Percentiles rank a stretch among this genome's conserved stretches.
Conservation (phyloP, 345 rosid species). For the Sisymbrium altissimum region DNA sequence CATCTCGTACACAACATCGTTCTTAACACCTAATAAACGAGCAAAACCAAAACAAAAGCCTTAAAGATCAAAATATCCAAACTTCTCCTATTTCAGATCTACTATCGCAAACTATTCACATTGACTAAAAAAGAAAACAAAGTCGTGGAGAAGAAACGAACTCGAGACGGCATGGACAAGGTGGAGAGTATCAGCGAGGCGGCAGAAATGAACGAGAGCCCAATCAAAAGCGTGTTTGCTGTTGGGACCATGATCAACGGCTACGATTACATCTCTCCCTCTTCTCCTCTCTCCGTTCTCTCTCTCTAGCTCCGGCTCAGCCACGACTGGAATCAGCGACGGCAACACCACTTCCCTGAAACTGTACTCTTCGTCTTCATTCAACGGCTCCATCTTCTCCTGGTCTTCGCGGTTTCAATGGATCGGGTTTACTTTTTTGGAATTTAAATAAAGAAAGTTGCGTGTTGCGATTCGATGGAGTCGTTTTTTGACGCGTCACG, state of each 20-base stretch:
- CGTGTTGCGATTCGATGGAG: background rate
- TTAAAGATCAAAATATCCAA: background rate
- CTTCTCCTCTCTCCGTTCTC: conserved; percentile 65
- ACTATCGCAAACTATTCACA: background rate
- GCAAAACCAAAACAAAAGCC: background rate
- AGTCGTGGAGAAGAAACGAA: background rate
- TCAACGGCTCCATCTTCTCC: conserved; percentile 47
- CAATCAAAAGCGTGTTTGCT: conserved; percentile 39
- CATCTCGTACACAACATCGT: conserved; percentile 57
- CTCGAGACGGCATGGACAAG: conserved; percentile 85
- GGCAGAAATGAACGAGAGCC: conserved; percentile 65
- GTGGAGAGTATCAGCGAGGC: conserved; percentile 80
- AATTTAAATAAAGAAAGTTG: conserved; percentile 5
- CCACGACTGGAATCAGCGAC: conserved; percentile 46
- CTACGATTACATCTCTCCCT: conserved; percentile 35
- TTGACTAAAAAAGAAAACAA: background rate
- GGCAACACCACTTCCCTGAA: conserved; percentile 66
- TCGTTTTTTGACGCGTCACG: conserved; percentile 18
- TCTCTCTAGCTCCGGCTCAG: conserved; percentile 63
- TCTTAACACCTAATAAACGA: conserved; percentile 36
- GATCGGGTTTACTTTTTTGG: conserved; percentile 5
- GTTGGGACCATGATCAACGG: conserved; percentile 38
- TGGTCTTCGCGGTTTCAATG: background rate
- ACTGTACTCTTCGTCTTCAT: conserved; percentile 61
- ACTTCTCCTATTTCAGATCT: conserved; percentile 1